Percentiles rank a stretch among this genome's conserved stretches.
Evolutionary conservation across 768 basidiomycete genomes (phyloP).

Genomic region (Tylopilus vinaceipallidus): DNA sequence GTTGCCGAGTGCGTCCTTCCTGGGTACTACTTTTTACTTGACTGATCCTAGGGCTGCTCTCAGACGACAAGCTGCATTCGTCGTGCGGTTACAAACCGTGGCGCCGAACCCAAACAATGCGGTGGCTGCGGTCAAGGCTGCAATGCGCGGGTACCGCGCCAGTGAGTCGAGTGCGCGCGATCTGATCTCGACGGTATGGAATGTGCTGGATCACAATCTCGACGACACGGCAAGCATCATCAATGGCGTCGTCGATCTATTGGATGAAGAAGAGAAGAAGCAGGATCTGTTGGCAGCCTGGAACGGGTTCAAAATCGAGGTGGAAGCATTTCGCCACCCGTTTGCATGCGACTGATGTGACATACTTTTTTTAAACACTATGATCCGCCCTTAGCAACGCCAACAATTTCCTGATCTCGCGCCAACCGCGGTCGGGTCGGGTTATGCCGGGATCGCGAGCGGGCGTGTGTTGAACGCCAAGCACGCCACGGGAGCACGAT

Average conservation of each 20-base stretch:
- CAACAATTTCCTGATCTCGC: slow-evolving; percentile 80
- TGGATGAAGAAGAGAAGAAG: slow-evolving; percentile 86
- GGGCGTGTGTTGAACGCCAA: slow-evolving; percentile 86
- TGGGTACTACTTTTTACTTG: not conserved
- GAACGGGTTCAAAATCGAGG: slow-evolving; percentile 84
- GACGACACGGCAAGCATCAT: slow-evolving; percentile 77
- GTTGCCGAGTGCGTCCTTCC: slow-evolving; percentile 48
- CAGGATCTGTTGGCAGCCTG: slow-evolving; percentile 70
- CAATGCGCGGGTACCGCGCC: slow-evolving; percentile 72
- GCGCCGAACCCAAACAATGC: slow-evolving; percentile 58
- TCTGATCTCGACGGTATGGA: slow-evolving; percentile 87
- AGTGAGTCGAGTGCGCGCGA: slow-evolving; percentile 82
- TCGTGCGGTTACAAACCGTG: slow-evolving; percentile 58
- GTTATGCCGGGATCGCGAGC: slow-evolving; percentile 76
- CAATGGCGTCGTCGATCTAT: slow-evolving; percentile 68
- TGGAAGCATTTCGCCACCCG: slow-evolving; percentile 59
- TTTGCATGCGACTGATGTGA: too few species aligned
- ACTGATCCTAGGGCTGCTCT: not conserved
- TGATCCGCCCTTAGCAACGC: slow-evolving; percentile 67
- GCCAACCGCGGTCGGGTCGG: slow-evolving; percentile 54
- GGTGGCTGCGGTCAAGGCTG: slow-evolving; percentile 62
- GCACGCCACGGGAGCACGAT: slow-evolving; percentile 60
- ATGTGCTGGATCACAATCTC: slow-evolving; percentile 60
- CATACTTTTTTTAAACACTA: too few species aligned
- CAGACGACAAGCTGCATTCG: slow-evolving; percentile 67